phyloP scores from a whole-genome alignment of 305 asterid genomes.

The Fraxinus velutina region DNA sequence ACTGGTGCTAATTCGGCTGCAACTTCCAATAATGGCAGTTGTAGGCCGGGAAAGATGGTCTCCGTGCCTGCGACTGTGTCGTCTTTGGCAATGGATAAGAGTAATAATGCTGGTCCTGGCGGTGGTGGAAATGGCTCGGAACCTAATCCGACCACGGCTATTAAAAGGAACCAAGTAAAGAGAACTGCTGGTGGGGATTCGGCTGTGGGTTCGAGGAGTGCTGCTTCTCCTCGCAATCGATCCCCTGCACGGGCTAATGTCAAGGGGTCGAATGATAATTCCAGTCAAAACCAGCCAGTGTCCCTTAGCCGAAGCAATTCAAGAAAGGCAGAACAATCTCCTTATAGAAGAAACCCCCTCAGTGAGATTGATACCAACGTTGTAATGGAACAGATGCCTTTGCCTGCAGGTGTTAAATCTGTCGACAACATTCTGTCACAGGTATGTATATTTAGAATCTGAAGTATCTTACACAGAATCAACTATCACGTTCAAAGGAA shows the following conservation, averaged over 20 bases:
- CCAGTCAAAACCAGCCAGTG: constrained; percentile 42
- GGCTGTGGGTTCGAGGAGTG: no score
- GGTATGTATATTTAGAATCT: constrained; percentile 30
- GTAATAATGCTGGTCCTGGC: constrained; percentile 34
- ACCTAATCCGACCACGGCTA: constrained; percentile 30
- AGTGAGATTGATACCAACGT: constrained; percentile 67
- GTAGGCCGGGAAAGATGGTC: constrained; percentile 83
- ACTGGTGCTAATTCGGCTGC: constrained; percentile 26
- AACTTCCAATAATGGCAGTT: constrained; percentile 23
- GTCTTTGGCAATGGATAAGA: constrained; percentile 48
- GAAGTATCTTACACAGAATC: neutral
- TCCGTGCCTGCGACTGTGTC: constrained; percentile 82
- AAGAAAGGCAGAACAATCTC: constrained; percentile 78
- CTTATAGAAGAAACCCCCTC: constrained; percentile 72
- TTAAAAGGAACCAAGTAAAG: constrained; percentile 77
- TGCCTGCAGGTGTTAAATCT: constrained; percentile 1
- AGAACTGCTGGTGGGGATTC: constrained; percentile 42
- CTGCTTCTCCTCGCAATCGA: constrained; percentile 27
- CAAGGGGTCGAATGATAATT: constrained; percentile 39
- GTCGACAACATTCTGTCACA: constrained; percentile 26
- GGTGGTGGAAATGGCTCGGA: constrained; percentile 8
- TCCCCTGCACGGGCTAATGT: constrained; percentile 60
- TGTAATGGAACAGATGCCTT: neutral
- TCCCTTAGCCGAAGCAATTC: constrained; percentile 91
- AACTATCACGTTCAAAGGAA: neutral